These are phyloP conservation scores for Linnemannia hyalina DNA, from an alignment of 192 early-diverging fungal species.

Conservation along the genomic window DNA sequence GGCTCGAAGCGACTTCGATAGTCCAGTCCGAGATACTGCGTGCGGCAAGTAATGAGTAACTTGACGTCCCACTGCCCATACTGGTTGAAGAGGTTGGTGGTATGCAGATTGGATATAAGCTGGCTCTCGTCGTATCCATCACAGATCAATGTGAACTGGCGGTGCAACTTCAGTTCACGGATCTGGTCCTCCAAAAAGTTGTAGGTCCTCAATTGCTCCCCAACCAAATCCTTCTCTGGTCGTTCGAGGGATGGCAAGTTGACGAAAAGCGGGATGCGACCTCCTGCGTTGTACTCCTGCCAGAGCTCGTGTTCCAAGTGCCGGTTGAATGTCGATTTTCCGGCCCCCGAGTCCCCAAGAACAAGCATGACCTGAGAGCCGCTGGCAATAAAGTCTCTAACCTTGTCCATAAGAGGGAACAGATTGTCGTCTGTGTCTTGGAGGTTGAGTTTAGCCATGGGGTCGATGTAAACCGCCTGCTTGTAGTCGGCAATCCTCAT, in stretches of 20 bases:
- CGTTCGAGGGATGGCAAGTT: neutral
- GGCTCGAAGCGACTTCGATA: too few relatives aligned
- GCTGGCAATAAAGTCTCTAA: neutral
- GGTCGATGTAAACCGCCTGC: neutral
- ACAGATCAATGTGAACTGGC: too few relatives aligned
- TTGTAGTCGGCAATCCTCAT: neutral
- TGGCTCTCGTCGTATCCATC: too few relatives aligned
- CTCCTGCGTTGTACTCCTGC: neutral
- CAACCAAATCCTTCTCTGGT: neutral
- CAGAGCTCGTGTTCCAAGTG: slow-evolving; percentile 6
- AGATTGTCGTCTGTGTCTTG: neutral
- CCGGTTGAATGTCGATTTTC: slow-evolving; percentile 17
- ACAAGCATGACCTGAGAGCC: slow-evolving; percentile 12
- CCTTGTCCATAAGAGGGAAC: neutral
- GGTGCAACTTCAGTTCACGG: too few relatives aligned
- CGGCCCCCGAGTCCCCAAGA: neutral
- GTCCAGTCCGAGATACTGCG: too few relatives aligned
- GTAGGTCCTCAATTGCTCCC: too few relatives aligned
- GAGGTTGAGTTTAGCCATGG: neutral
- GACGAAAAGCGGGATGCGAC: neutral
- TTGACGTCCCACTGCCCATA: too few relatives aligned
- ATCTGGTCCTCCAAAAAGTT: too few relatives aligned
- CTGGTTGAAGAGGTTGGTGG: too few relatives aligned
- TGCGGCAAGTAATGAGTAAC: too few relatives aligned
- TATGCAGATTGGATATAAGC: too few relatives aligned